phyloP scores from a whole-genome alignment of 2,329 filamentous ascomycete species.

The Beauveria australis region DNA sequence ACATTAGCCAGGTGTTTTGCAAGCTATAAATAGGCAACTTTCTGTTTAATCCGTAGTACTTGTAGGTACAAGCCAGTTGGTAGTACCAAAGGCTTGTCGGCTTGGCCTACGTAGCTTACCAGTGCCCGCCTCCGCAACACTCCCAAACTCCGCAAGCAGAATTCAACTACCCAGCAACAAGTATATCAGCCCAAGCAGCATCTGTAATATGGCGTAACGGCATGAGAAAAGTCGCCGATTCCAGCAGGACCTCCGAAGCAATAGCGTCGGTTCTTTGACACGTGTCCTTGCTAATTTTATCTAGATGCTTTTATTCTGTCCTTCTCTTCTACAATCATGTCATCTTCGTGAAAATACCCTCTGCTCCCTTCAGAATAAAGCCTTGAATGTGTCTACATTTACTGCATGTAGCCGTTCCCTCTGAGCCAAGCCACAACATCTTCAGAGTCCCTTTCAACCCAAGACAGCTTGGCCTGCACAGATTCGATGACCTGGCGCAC shows the following conservation, averaged over 20 bases:
- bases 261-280: background rate
- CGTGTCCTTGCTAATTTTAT: background rate
- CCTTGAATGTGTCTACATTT: background rate
- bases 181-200: background rate
- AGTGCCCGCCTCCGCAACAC: background rate
- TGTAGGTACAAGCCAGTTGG: too few species aligned
- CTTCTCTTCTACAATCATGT: background rate
- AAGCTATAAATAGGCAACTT: too few species aligned
- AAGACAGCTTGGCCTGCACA: constrained; percentile 75
- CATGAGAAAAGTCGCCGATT: background rate
- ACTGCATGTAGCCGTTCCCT: constrained; percentile 21
- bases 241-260: too few species aligned
- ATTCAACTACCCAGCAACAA: background rate
- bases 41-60: too few species aligned
- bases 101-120: too few species aligned
- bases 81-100: too few species aligned
- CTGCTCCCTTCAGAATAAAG: too few species aligned
- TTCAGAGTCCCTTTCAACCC: constrained; percentile 66
- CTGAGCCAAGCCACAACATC: constrained; percentile 57
- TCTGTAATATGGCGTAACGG: background rate
- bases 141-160: background rate
- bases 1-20: too few species aligned
- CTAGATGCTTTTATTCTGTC: background rate
- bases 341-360: background rate
- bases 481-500: constrained; percentile 84